Evolutionary conservation across 2,329 filamentous ascomycete genomes (phyloP), one percentile per base, ranked within the genome.

Genomic region (Parascedosporium putredinis): DNA sequence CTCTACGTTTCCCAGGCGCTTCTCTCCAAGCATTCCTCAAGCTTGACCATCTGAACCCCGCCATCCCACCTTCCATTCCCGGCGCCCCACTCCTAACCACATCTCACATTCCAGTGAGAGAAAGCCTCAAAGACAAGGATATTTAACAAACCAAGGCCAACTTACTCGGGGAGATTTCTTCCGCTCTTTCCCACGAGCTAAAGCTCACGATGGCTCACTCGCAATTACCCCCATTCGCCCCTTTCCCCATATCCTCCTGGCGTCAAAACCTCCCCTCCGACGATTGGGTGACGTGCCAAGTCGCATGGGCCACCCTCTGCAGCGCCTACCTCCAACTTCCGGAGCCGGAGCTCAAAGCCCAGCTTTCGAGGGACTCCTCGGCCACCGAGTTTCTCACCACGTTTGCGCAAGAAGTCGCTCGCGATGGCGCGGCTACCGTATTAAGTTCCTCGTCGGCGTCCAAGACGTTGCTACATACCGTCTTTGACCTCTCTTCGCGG

Each of bases 231-330:
- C 36, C n/a, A 40, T 75, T 96, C 65, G 88, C 85, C 51, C 78
- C 85, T 18, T 89, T 93, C 58, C 91, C 90, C 16, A 76, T 83
- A 53, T 69, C 77, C 29, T 69, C 72, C 50, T 81, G 88, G 69
- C 81, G 81, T 59, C 75, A 77, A 56, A 76, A 76, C 56, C 76
- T 95, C 52, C 71, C 75, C 34, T 67, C 80, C 3, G 67, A 74
- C 47, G 87, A 95, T 66, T 95, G 89, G 89, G 74, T 84, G 55
- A 73, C 78, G 27, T 88, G 85, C 62, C 69, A 94, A 44, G 78
- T 85, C 54, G 83, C 87, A 31, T 96, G 88, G 88, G 68, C 81
- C 16, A 69, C 78, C 9, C 73, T 95, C 5, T 69, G 79, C 5
- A 74, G 82, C 49, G 74, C 81, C 2, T 78, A 89, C 54, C 64